Percentiles rank a stretch among this genome's conserved stretches.
These are phyloP conservation scores for Ophiostoma ips DNA, from an alignment of 2,329 filamentous ascomycete species.

Conservation along the genomic window DNA sequence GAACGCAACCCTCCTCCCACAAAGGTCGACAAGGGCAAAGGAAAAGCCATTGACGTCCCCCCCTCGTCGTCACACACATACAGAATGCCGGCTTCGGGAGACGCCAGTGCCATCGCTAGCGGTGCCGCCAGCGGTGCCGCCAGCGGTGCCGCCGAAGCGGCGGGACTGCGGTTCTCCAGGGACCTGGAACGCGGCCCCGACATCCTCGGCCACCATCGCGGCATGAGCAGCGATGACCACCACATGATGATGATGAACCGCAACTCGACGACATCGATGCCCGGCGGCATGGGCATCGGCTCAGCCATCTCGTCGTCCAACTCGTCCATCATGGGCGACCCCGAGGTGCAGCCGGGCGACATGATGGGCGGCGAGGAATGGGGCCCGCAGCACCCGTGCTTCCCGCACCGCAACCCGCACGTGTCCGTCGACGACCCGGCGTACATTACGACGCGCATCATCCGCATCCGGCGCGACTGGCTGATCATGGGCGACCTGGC, in stretches of 20 bases:
- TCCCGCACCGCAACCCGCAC: constrained; percentile 83
- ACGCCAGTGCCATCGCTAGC: too few relatives aligned
- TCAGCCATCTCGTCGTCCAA: constrained; percentile 41
- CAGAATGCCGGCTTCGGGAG: constrained; percentile 23
- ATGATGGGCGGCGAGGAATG: constrained; percentile 62
- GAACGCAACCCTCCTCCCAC: constrained; percentile 8
- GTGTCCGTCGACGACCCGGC: constrained; percentile 65
- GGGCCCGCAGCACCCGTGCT: constrained; percentile 91
- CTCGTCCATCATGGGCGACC: constrained; percentile 48
- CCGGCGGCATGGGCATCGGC: constrained; percentile 40
- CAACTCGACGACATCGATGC: constrained; percentile 33
- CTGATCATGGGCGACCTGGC: constrained; percentile 78
- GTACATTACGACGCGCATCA: constrained; percentile 69
- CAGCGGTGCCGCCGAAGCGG: constrained; percentile 21
- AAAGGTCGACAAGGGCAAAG: constrained; percentile 33
- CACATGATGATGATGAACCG: constrained; percentile 20
- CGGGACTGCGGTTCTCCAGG: constrained; percentile 25
- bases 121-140: too few relatives aligned
- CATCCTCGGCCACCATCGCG: constrained; percentile 11
- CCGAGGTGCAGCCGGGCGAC: constrained; percentile 44
- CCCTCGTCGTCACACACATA: too few relatives aligned
- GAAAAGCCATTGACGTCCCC: constrained; percentile 14
- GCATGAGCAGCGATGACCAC: neutral
- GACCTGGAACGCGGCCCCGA: constrained; percentile 43
- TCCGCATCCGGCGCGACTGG: constrained; percentile 85